Conservation (phyloP, 495 filamentous ascomycete genomes). For the Thermochaetoides thermophila region DNA sequence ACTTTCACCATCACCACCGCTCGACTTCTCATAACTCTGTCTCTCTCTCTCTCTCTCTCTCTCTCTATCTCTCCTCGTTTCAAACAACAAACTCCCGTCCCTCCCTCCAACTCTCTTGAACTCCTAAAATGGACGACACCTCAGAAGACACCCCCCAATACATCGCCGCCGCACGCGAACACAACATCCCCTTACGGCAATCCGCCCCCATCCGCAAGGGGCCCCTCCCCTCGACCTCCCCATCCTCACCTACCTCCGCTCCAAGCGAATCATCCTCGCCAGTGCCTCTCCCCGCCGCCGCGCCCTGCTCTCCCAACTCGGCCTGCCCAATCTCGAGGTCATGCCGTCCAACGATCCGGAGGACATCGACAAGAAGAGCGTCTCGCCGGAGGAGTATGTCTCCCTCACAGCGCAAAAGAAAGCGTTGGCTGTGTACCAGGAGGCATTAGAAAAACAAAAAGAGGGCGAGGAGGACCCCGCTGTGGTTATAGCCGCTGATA, state of each 20-base stretch:
- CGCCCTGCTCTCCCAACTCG: conserved; percentile 53
- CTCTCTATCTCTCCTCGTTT: too few species aligned
- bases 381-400: conserved; percentile 80
- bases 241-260: conserved; percentile 52
- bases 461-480: conserved; percentile 44
- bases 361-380: conserved; percentile 58
- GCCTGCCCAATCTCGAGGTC: conserved; percentile 58
- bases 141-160: conserved; percentile 32
- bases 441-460: conserved; percentile 38
- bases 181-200: conserved; percentile 21
- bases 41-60: too few species aligned
- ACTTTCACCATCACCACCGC: too few species aligned
- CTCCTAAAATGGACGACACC: too few species aligned
- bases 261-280: conserved; percentile 70
- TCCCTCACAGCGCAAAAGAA: conserved; percentile 74
- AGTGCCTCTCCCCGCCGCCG: conserved; percentile 73
- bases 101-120: too few species aligned
- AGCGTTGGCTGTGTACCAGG: conserved; percentile 59
- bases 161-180: conserved; percentile 25
- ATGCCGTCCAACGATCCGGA: conserved; percentile 68
- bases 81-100: too few species aligned
- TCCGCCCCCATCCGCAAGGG: conserved; percentile 18
- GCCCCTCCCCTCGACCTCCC: conserved; percentile 60
- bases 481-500: conserved; percentile 83
- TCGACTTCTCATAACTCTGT: too few species aligned